Base-by-base conservation (phyloP, 2,329 filamentous ascomycete species). In the Diaporthe citrichinensis region DNA sequence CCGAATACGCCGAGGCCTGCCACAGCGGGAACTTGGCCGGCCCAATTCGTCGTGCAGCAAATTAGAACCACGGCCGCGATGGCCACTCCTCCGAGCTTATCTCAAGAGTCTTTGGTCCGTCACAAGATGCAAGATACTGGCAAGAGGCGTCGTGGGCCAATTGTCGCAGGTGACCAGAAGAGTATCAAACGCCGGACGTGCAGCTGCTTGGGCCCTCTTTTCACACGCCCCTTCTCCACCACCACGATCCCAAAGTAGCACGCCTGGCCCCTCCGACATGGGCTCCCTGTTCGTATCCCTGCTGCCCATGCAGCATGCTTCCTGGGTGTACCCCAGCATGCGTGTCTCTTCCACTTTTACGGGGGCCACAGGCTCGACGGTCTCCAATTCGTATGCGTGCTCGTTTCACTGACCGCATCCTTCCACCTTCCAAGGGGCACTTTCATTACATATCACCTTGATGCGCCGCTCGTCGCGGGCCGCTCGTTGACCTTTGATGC, bases 351-450 rank as follows among this genome's bases (percentile, higher is more conserved):
- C 74, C 69, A 75, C 74, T 57, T 73, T 68, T 72, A 74, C 36
- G 51, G 72, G 72, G 49, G 51, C 72, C 46, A 36, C 69, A 57
- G 49, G 71, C 59, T 65, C 49, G 57, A 62, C 58, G 39, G 51
- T 67, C 74, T 65, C 71, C 71, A 55, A 69, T 41, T 69, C 65
- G 65, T 55, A 39, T 69, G 65, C 49, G 65, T 69, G 49, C 46
- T 69, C 72, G 72, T 71, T 74, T 74, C 72, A 74, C 72, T 71
- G 57, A 75, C 57, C 62, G 73, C 73, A 71, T 71, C 68, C 73
- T 69, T 75, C 67, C 74, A 68, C 68, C 73, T 69, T 75, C 67
- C 74, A 68, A 75, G 36, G 71, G 74, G 61, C 58, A 6, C 46
- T 34, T 57, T 41, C 68, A 65, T 67, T 72, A 75, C 73, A 73